Percentiles rank a stretch among this genome's conserved stretches.
These are phyloP conservation scores for Nicotiana otophora DNA, from an alignment of 257 asterid genomes.

Conservation along the genomic window DNA sequence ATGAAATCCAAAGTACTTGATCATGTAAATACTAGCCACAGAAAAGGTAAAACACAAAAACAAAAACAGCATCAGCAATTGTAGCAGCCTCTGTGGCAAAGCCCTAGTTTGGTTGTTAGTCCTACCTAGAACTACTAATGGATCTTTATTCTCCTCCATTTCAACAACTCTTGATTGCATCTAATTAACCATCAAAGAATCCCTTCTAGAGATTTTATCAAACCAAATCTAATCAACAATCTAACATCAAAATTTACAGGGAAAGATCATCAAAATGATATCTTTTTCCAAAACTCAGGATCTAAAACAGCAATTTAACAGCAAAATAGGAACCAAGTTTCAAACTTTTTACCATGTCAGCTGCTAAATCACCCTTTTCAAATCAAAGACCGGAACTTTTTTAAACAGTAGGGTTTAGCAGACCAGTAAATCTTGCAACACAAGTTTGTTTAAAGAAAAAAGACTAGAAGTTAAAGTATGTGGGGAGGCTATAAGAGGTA, in stretches of 20 bases:
- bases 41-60: constrained; percentile 34
- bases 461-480: neutral
- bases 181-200: neutral
- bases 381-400: neutral
- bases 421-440: neutral
- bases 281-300: neutral
- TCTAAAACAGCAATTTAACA: neutral
- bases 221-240: neutral
- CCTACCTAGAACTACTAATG: constrained; percentile 15
- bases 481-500: neutral
- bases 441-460: neutral
- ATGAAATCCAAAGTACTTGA: constrained; percentile 28
- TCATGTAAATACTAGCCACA: constrained; percentile 35
- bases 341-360: neutral
- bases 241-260: neutral
- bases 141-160: constrained; percentile 44
- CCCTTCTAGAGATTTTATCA: neutral
- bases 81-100: constrained; percentile 38
- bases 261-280: neutral
- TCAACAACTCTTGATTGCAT: constrained; percentile 14
- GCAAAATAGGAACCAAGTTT: neutral
- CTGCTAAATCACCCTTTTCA: neutral
- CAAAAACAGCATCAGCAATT: constrained; percentile 31
- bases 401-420: neutral
- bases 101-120: constrained; percentile 33